These are phyloP conservation scores for Schizosaccharomyces lindneri DNA, from an alignment of 805 yeast species.

Conservation along the genomic window DNA sequence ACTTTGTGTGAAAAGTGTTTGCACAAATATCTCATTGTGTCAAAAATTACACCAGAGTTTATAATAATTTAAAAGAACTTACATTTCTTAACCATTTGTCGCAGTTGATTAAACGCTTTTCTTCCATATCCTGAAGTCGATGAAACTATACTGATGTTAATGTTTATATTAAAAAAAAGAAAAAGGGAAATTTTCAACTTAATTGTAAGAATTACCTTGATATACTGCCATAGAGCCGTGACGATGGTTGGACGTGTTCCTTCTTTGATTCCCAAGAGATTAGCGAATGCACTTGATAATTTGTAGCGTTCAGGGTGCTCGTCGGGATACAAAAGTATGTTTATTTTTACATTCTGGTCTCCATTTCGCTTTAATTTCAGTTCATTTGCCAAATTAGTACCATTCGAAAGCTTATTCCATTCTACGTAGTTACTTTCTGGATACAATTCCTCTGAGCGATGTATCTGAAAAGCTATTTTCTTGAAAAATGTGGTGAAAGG, in stretches of 20 bases:
- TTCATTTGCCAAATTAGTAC: conserved; percentile 30
- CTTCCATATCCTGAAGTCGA: conserved; percentile 33
- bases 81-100: conserved; percentile 23
- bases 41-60: too few relatives aligned
- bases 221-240: conserved; percentile 55
- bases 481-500: conserved; percentile 52
- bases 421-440: conserved; percentile 34
- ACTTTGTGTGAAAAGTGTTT: too few relatives aligned
- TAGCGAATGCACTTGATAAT: conserved; percentile 39
- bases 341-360: conserved; percentile 32
- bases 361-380: conserved; percentile 71
- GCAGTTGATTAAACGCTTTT: conserved; percentile 27
- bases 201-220: conserved; percentile 15
- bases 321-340: conserved; percentile 59
- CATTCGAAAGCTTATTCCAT: conserved; percentile 54
- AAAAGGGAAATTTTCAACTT: too few relatives aligned
- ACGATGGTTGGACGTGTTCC: conserved; percentile 71
- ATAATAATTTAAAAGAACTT: not conserved
- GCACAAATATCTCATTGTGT: too few relatives aligned
- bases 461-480: conserved; percentile 61
- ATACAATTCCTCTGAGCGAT: conserved; percentile 11
- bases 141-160: conserved; percentile 16
- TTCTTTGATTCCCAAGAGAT: conserved; percentile 49
- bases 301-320: conserved; percentile 43
- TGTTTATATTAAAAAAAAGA: too few relatives aligned